Percentiles rank a stretch among this genome's conserved stretches.
These are phyloP conservation scores for Tricholoma bakamatsutake DNA, from an alignment of 768 basidiomycete genomes.

Conservation along the genomic window DNA sequence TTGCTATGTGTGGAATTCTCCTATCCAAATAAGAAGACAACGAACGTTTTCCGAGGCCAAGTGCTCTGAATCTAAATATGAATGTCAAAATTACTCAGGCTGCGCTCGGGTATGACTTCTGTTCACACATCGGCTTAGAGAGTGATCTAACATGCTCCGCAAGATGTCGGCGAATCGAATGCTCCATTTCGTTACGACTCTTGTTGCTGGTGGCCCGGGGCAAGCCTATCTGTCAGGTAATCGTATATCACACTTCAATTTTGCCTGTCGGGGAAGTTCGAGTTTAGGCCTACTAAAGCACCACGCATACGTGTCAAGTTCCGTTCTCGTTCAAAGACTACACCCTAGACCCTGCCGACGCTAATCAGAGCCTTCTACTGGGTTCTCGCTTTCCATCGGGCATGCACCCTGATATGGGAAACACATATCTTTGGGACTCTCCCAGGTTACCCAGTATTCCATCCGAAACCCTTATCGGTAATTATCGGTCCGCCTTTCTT, in stretches of 20 bases:
- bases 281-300: not conserved
- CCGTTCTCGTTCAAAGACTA: not conserved
- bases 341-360: not conserved
- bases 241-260: not conserved
- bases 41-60: not conserved
- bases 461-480: not conserved
- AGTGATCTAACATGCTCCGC: not conserved
- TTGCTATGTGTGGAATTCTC: not conserved
- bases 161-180: not conserved
- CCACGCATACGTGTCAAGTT: not conserved
- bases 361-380: not conserved
- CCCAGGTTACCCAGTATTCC: not conserved
- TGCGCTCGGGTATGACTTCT: not conserved
- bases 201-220: not conserved
- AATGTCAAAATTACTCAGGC: conserved; percentile 1
- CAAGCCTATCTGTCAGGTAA: not conserved
- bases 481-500: not conserved
- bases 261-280: not conserved
- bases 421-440: not conserved
- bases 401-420: not conserved
- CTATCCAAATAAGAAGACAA: too few species aligned
- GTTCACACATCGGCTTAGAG: not conserved
- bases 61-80: not conserved
- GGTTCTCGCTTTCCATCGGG: conserved; percentile 1
- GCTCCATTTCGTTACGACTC: not conserved